Evolutionary conservation across 2,329 filamentous ascomycete genomes (phyloP).

Genomic region (Ophiocordyceps camponoti-saundersi): DNA sequence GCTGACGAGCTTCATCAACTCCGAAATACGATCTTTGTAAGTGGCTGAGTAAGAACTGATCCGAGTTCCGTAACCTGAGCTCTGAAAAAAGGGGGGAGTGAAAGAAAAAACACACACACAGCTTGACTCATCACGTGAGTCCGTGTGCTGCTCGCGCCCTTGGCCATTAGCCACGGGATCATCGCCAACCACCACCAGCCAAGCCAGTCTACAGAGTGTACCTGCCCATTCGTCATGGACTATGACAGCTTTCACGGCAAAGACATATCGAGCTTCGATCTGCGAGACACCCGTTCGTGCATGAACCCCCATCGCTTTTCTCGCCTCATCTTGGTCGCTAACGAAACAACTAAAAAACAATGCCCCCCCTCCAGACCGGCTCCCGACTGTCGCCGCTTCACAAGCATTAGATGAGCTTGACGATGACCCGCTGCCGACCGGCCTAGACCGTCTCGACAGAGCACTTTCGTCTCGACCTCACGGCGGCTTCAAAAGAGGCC

Average conservation of each 20-base stretch:
- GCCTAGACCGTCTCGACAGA: constrained; percentile 34
- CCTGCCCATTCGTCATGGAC: constrained; percentile 13
- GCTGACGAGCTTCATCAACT: neutral
- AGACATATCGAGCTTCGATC: constrained; percentile 44
- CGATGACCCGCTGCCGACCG: constrained; percentile 36
- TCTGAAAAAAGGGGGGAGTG: too few relatives aligned
- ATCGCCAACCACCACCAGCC: neutral
- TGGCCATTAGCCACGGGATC: neutral
- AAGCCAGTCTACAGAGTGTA: too few relatives aligned
- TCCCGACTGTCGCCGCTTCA: constrained; percentile 62
- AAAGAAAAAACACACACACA: too few relatives aligned
- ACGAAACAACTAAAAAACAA: too few relatives aligned
- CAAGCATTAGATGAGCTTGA: constrained; percentile 48
- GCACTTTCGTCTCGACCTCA: constrained; percentile 15
- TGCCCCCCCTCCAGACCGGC: constrained; percentile 53
- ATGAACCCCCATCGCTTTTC: neutral
- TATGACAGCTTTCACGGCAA: constrained; percentile 41
- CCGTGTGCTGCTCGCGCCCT: constrained; percentile 1
- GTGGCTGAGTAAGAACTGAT: neutral
- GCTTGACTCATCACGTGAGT: constrained; percentile 3
- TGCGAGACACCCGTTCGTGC: constrained; percentile 27
- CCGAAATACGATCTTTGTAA: neutral
- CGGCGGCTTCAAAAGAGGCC: constrained; percentile 55
- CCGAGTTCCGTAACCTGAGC: too few relatives aligned
- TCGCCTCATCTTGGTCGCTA: too few relatives aligned